Percentiles rank a stretch among this genome's conserved stretches.
phyloP scores from a whole-genome alignment of 2,329 filamentous ascomycete species.

The Stagonosporopsis tanaceti region DNA sequence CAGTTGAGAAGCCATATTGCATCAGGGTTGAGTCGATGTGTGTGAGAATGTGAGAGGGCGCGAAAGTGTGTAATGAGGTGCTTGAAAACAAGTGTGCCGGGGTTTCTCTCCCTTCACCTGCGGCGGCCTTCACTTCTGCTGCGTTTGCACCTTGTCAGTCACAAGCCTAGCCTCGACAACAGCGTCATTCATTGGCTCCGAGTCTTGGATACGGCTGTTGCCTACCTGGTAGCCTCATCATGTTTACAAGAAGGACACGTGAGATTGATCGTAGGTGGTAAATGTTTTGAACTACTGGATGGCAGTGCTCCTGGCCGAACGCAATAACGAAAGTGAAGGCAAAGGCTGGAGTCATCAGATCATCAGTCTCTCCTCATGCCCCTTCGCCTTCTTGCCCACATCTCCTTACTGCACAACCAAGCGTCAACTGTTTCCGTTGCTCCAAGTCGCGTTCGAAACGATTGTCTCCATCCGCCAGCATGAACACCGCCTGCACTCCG shows the following conservation, averaged over 20 bases:
- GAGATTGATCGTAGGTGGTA: no score
- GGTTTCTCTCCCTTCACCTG: background rate
- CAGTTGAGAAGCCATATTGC: background rate
- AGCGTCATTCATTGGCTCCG: no score
- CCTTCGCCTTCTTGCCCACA: background rate
- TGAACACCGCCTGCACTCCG: background rate
- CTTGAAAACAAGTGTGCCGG: background rate
- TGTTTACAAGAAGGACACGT: no score
- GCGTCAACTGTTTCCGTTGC: background rate
- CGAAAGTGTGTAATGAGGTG: background rate
- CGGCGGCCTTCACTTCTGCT: background rate
- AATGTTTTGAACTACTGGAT: background rate
- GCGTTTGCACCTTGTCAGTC: background rate
- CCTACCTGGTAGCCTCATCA: no score
- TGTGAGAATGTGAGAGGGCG: background rate
- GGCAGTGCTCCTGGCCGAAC: no score
- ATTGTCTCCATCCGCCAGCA: background rate
- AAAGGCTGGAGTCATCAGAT: background rate
- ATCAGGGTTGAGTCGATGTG: background rate
- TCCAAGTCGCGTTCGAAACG: background rate
- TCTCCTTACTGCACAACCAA: no score
- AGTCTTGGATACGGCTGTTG: no score
- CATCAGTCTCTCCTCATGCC: no score
- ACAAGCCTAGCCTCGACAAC: background rate
- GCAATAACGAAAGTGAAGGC: background rate